phyloP scores from a whole-genome alignment of 495 filamentous ascomycete genomes.

The Penicillium atrosanguineum region DNA sequence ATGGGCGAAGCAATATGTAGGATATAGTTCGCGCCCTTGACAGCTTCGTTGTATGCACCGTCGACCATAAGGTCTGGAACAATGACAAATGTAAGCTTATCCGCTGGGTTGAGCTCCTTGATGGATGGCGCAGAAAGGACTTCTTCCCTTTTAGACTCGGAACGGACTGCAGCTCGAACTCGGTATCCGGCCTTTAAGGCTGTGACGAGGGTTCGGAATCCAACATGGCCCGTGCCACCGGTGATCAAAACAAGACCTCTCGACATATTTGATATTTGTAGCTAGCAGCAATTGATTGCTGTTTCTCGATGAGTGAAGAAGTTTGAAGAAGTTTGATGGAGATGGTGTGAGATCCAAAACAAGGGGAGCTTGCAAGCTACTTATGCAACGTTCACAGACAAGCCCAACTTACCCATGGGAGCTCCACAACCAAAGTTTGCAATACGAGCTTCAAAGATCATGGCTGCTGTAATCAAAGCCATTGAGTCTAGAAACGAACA shows the following conservation, averaged over 20 bases:
- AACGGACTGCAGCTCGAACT: slow-evolving; percentile 1
- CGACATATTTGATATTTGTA: neutral
- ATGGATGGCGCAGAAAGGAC: neutral
- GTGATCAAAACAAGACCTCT: neutral
- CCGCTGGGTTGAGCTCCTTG: neutral
- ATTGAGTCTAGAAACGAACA: no score
- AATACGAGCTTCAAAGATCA: no score
- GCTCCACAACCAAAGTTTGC: no score
- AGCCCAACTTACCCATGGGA: no score
- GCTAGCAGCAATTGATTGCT: no score
- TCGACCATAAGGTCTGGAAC: neutral
- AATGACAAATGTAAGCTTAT: neutral
- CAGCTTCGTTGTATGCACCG: neutral
- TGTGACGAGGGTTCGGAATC: neutral
- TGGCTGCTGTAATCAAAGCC: no score
- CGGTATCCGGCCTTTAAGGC: neutral
- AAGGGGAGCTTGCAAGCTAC: no score
- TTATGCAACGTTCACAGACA: no score
- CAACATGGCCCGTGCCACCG: neutral
- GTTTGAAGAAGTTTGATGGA: no score
- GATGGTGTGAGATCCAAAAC: no score
- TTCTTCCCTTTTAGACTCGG: neutral
- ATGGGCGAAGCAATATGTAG: neutral
- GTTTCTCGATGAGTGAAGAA: no score
- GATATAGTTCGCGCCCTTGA: neutral